Evolutionary conservation across 768 basidiomycete genomes (phyloP).

Genomic region (Pisolithus microcarpus): DNA sequence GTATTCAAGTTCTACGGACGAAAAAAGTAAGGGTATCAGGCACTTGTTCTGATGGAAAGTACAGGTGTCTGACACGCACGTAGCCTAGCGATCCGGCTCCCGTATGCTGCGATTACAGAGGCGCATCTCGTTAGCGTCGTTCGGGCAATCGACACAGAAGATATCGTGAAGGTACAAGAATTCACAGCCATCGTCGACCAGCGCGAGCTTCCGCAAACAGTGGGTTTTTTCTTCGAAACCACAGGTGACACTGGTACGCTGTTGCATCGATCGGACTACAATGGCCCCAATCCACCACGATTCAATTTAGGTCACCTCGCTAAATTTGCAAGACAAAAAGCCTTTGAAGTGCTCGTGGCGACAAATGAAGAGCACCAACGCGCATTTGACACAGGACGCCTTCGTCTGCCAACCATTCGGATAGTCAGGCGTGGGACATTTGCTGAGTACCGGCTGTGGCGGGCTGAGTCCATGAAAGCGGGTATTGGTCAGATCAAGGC

Average conservation of each 20-base stretch:
- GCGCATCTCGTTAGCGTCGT: background rate
- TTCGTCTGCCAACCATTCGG: constrained; percentile 14
- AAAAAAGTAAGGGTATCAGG: background rate
- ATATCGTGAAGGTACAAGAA: background rate
- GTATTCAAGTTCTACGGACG: background rate
- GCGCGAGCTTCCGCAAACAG: background rate
- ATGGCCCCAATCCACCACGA: background rate
- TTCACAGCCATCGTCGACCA: background rate
- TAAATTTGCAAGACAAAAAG: background rate
- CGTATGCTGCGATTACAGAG: background rate
- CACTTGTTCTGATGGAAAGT: background rate
- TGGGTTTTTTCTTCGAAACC: constrained; percentile 3
- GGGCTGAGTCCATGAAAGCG: constrained; percentile 4
- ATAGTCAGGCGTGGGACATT: constrained; percentile 16
- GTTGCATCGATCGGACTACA: background rate
- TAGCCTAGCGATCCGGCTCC: background rate
- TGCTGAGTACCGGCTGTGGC: constrained; percentile 13
- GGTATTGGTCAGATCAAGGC: constrained; percentile 11
- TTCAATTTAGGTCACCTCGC: background rate
- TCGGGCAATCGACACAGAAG: background rate
- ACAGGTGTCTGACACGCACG: background rate
- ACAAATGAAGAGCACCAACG: background rate
- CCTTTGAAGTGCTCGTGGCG: background rate
- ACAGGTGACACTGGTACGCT: background rate
- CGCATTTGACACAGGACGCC: background rate